Conservation (phyloP, 1,139 yeast genomes). For the Suhomyces bolitotheri region DNA sequence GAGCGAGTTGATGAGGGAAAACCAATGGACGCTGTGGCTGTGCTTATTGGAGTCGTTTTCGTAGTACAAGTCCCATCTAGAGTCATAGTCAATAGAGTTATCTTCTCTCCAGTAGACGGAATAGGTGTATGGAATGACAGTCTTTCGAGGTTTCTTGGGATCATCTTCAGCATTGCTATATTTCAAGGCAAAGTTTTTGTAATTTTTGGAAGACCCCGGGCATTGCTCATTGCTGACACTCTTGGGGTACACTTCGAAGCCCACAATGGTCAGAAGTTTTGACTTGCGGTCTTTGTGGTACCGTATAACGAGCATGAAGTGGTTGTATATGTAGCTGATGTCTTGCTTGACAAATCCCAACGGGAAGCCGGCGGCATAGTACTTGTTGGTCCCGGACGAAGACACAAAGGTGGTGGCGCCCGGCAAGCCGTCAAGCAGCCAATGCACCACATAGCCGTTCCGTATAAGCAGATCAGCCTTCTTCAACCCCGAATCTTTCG, state of each 20-base stretch:
- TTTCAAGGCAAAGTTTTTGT: slow-evolving; percentile 51
- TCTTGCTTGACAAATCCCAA: slow-evolving; percentile 67
- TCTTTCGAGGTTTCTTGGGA: slow-evolving; percentile 17
- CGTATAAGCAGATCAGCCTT: slow-evolving; percentile 64
- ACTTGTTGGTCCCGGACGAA: slow-evolving; percentile 56
- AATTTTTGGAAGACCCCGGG: slow-evolving; percentile 66
- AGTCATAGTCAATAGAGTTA: slow-evolving; percentile 59
- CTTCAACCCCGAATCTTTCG: slow-evolving; percentile 49
- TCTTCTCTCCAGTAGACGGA: slow-evolving; percentile 92
- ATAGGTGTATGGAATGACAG: slow-evolving; percentile 72
- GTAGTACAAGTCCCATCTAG: slow-evolving; percentile 76
- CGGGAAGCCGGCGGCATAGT: slow-evolving; percentile 87
- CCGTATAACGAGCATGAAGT: slow-evolving; percentile 76
- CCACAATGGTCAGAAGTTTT: slow-evolving; percentile 66
- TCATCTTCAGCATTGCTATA: slow-evolving; percentile 18
- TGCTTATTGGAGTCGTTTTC: slow-evolving; percentile 51
- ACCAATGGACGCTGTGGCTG: slow-evolving; percentile 61
- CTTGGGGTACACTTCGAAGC: slow-evolving; percentile 87
- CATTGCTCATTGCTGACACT: slow-evolving; percentile 68
- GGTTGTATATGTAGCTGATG: slow-evolving; percentile 67
- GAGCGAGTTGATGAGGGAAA: slow-evolving; percentile 65
- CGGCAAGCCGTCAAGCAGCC: slow-evolving; percentile 83
- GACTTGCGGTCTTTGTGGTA: slow-evolving; percentile 56
- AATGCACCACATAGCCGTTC: slow-evolving; percentile 75
- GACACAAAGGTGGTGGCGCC: slow-evolving; percentile 86